Conservation (phyloP, 2,329 filamentous ascomycete genomes). For the Microsporum ferrugineum region DNA sequence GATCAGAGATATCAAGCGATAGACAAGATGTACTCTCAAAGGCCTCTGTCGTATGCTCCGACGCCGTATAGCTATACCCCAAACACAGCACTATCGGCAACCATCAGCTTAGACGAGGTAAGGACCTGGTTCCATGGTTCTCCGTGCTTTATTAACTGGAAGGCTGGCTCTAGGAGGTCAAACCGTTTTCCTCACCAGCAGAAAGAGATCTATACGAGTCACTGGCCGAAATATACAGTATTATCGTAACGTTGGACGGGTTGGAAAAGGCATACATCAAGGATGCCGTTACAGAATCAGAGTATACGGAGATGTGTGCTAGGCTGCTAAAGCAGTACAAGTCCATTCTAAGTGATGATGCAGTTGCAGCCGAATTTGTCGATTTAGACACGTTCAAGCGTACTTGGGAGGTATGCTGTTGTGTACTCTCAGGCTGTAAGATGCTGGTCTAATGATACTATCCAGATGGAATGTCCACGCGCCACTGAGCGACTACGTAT, state of each 20-base stretch:
- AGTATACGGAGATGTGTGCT: slow-evolving; percentile 95
- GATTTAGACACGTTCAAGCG: slow-evolving; percentile 84
- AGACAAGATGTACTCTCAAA: slow-evolving; percentile 35
- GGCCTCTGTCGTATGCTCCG: slow-evolving; percentile 67
- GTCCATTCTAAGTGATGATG: slow-evolving; percentile 80
- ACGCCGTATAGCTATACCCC: slow-evolving; percentile 87
- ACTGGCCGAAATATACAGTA: slow-evolving; percentile 92
- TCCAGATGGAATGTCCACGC: slow-evolving; percentile 80
- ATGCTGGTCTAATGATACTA: neutral
- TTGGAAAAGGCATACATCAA: slow-evolving; percentile 94
- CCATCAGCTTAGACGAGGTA: slow-evolving; percentile 89
- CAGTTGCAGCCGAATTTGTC: slow-evolving; percentile 75
- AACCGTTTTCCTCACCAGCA: slow-evolving; percentile 71
- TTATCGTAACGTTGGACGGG: slow-evolving; percentile 88
- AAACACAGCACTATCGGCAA: slow-evolving; percentile 68
- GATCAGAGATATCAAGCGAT: neutral
- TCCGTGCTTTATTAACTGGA: slow-evolving; percentile 5
- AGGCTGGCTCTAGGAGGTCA: slow-evolving; percentile 59
- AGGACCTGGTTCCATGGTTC: slow-evolving; percentile 16
- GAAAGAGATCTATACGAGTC: slow-evolving; percentile 93
- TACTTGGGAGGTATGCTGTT: slow-evolving; percentile 68
- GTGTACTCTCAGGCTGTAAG: neutral
- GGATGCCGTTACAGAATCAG: slow-evolving; percentile 79
- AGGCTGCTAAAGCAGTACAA: slow-evolving; percentile 93
- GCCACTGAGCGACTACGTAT: slow-evolving; percentile 87